Base-by-base conservation (phyloP, 2,329 filamentous ascomycete genomes). In the Ophiocordyceps camponoti-rufipedis region DNA sequence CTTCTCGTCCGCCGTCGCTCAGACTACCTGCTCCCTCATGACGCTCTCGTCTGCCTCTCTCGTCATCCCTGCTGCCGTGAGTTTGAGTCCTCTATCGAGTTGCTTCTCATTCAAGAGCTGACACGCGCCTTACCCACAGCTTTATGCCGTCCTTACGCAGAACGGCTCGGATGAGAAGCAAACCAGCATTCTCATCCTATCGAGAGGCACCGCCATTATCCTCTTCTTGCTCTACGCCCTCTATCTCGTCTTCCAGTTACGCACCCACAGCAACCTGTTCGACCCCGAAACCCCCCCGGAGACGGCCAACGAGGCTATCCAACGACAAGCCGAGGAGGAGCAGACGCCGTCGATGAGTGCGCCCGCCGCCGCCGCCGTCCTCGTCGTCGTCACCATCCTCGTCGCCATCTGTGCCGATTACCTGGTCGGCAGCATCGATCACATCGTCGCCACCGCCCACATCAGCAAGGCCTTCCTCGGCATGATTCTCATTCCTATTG, bases 401-500 rank as follows among this genome's bases (percentile, higher is more conserved):
- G 82, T 89, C 28, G 73, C 82, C 16, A 58, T 85, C 46, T 86
- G 82, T 55, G 83, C 83, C 51, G 83, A 87, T 49, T 85, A 82
- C 54, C 70, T 88, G 7, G 83, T 88, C 32, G 79, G 76, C 53
- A 84, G 78, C 55, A 87, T 87, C 54, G 81, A 86, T 51, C 68
- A 70, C 28, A 72, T 88, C 42, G 83, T 86, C 23, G 70, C 76
- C 52, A 76, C 69, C 41, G 76, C 78, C 2, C 72, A 78, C 48
- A 82, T 88, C 58, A 85, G 79, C 66, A 83, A 83, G 62, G 85
- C 79, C 1, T 88, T 88, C 53, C 85, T 88, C 53, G 83, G 83
- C 67, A 66, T 87, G 43, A 84, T 87, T 44, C 65, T 87, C 18
- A 81, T 87, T 43, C 82, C 82, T 3, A 86, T 87, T 51, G 82